A percentile compares a stretch with the other conserved stretches of the same genome.
These are phyloP conservation scores for Sugiyamaella smithiae DNA, from an alignment of 805 yeast genomes.

Conservation along the genomic window DNA sequence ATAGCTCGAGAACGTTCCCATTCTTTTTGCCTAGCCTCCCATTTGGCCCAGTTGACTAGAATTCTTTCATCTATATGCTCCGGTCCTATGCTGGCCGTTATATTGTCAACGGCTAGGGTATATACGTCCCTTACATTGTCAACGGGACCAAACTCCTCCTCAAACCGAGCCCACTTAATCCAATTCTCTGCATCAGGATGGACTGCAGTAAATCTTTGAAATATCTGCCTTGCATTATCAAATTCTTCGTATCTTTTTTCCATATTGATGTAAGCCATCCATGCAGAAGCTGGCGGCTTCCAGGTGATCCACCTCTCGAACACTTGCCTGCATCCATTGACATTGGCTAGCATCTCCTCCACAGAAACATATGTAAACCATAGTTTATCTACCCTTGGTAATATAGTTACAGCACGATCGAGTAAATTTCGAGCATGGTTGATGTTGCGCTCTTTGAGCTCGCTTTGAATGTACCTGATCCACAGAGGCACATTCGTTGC, in stretches of 20 bases:
- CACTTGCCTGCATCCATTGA: constrained; percentile 57
- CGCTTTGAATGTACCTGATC: constrained; percentile 78
- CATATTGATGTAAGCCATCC: constrained; percentile 71
- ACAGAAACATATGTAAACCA: constrained; percentile 83
- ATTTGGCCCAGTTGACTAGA: constrained; percentile 57
- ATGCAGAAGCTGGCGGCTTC: constrained; percentile 64
- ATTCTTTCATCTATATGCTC: constrained; percentile 39
- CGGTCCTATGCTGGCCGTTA: constrained; percentile 27
- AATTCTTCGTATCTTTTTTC: constrained; percentile 63
- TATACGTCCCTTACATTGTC: constrained; percentile 60
- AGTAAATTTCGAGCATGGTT: constrained; percentile 87
- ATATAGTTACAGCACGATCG: constrained; percentile 66
- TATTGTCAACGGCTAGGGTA: constrained; percentile 60
- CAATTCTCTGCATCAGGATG: constrained; percentile 59
- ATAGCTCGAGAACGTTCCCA: constrained; percentile 61
- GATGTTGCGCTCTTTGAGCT: constrained; percentile 65
- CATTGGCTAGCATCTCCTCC: constrained; percentile 73
- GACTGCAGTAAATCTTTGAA: constrained; percentile 50
- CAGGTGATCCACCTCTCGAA: constrained; percentile 80
- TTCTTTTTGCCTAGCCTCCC: constrained; percentile 64
- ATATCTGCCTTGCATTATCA: constrained; percentile 58
- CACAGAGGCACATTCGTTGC: constrained; percentile 77
- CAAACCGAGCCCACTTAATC: constrained; percentile 74
- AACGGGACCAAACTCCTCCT: constrained; percentile 49
- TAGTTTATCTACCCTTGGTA: constrained; percentile 79